Evolutionary conservation across 441 rosid species (phyloP).

Genomic region (Erodium chrysanthum): DNA sequence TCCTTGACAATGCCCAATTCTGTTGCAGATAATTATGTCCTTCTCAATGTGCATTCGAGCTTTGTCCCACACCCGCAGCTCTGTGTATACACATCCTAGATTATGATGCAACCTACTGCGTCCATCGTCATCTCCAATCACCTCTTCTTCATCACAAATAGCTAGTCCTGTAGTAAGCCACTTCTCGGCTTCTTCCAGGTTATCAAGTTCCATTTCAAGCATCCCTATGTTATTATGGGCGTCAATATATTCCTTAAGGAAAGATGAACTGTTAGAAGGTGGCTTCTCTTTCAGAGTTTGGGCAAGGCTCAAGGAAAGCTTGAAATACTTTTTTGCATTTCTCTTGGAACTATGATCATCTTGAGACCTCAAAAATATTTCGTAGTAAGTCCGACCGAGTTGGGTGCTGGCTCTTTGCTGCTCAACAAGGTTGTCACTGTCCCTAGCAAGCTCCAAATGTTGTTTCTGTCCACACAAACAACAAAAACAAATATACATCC

Average conservation of each 20-base stretch:
- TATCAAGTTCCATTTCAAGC: conserved; percentile 87
- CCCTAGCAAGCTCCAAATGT: conserved; percentile 79
- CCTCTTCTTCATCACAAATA: conserved; percentile 92
- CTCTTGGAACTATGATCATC: conserved; percentile 54
- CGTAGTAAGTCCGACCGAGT: conserved; percentile 91
- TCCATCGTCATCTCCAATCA: conserved; percentile 51
- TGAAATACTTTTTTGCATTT: conserved; percentile 85
- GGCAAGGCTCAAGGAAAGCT: conserved; percentile 72
- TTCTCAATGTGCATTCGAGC: conserved; percentile 65
- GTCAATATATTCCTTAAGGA: conserved; percentile 74
- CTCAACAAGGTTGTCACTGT: conserved; percentile 58
- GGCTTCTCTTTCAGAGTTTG: conserved; percentile 56
- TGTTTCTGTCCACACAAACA: conserved; percentile 42
- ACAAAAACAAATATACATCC: too few relatives aligned
- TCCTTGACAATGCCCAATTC: conserved; percentile 64
- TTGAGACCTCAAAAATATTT: conserved; percentile 45
- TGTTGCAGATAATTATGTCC: conserved; percentile 70
- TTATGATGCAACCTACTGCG: conserved; percentile 91
- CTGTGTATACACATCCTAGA: conserved; percentile 69
- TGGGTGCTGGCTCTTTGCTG: conserved; percentile 94
- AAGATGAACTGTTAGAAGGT: conserved; percentile 41
- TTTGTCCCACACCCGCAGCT: conserved; percentile 64
- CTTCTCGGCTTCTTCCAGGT: conserved; percentile 49
- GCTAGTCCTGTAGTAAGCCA: conserved; percentile 52
- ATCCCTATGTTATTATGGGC: conserved; percentile 88